These are phyloP conservation scores for Gyrodon lividus DNA, from an alignment of 768 basidiomycete genomes.

Conservation along the genomic window DNA sequence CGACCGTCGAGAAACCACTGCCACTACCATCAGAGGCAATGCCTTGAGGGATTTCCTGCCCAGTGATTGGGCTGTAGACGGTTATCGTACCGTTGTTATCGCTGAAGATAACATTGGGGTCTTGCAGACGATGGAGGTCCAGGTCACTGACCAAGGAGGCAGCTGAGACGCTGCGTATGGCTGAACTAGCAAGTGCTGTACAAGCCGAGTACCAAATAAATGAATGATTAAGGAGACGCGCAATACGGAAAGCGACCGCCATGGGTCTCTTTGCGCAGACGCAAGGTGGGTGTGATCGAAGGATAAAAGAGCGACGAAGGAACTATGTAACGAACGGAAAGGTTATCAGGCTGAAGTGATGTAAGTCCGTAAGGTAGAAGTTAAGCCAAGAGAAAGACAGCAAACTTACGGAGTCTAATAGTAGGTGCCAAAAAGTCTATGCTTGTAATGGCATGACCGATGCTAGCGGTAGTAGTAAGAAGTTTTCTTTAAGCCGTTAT, in stretches of 20 bases:
- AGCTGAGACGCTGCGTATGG: constrained; percentile 10
- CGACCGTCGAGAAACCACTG: constrained; percentile 43
- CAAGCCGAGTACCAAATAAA: constrained; percentile 16
- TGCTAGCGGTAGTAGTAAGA: background rate
- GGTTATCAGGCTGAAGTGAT: background rate
- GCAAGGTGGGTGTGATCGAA: constrained; percentile 5
- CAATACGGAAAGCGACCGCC: constrained; percentile 22
- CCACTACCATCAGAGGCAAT: constrained; percentile 61
- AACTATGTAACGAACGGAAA: constrained; percentile 14
- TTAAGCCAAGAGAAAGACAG: background rate
- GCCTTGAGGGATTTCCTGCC: constrained; percentile 49
- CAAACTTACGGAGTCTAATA: background rate
- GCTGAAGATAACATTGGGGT: constrained; percentile 31
- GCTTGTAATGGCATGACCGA: background rate
- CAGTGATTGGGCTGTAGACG: constrained; percentile 46
- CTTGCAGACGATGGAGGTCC: constrained; percentile 22
- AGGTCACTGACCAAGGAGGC: constrained; percentile 6
- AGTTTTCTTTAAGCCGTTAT: background rate
- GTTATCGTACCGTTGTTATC: constrained; percentile 34
- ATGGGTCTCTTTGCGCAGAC: constrained; percentile 23
- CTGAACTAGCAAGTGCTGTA: constrained; percentile 9
- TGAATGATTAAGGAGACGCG: constrained; percentile 8
- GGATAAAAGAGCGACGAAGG: constrained; percentile 10
- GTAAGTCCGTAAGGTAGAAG: constrained; percentile 3
- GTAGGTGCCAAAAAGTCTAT: background rate